A percentile compares a stretch with the other conserved stretches of the same genome.
Conservation (phyloP, 2,329 filamentous ascomycete genomes). For the Colletotrichum sublineola region DNA sequence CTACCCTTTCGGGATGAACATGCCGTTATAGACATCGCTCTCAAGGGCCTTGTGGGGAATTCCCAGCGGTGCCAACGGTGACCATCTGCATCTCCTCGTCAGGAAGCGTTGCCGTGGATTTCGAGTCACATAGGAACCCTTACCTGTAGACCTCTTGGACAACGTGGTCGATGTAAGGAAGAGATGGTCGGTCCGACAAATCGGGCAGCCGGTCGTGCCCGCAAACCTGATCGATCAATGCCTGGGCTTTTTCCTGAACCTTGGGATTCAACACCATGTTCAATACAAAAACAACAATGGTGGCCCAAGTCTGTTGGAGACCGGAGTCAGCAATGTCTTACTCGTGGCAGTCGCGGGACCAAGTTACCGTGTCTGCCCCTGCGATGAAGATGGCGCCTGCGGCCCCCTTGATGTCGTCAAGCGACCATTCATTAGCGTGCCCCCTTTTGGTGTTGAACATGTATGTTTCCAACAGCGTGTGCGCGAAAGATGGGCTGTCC, state of each 20-base stretch:
- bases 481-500: conserved; percentile 40
- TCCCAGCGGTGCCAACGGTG: conserved; percentile 61
- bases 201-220: conserved; percentile 60
- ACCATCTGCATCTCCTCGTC: conserved; percentile 50
- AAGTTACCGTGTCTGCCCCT: conserved; percentile 59
- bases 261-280: conserved; percentile 51
- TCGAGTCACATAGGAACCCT: conserved; percentile 5
- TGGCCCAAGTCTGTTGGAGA: conserved; percentile 48
- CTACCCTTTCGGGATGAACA: conserved; percentile 68
- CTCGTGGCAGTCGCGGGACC: conserved; percentile 3
- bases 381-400: conserved; percentile 63
- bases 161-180: conserved; percentile 55
- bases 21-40: conserved; percentile 69
- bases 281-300: conserved; percentile 41
- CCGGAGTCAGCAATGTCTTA: conserved; percentile 48
- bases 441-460: conserved; percentile 31
- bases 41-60: conserved; percentile 67
- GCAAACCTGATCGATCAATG: conserved; percentile 60
- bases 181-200: conserved; percentile 57
- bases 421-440: conserved; percentile 36
- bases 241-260: conserved; percentile 61
- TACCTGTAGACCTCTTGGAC: conserved; percentile 57
- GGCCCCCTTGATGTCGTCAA: conserved; percentile 62
- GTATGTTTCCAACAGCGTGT: conserved; percentile 37
- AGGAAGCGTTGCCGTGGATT: conserved; percentile 7